Base-by-base conservation (phyloP, 768 basidiomycete species). In the Phylloporus arenicola region DNA sequence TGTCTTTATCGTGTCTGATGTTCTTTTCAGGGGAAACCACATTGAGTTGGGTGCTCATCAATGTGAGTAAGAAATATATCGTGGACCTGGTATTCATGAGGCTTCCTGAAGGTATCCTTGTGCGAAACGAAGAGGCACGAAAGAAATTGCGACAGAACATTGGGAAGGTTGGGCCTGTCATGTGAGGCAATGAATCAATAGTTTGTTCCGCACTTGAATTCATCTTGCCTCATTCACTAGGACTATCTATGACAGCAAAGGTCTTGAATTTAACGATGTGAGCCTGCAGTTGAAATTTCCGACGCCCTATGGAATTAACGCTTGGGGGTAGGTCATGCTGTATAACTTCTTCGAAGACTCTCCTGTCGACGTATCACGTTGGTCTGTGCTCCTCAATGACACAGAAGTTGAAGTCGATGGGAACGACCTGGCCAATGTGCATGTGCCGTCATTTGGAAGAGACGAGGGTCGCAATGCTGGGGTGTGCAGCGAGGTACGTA, bases 11-110 rank as follows among this genome's bases (percentile, higher is more conserved):
- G 4, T 50, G 7, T 42, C 45, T 64, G 40, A 64, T 41, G 16
- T 38, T 33, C 50, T 6, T 38, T 55, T 4, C 35, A 79, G 81
- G 16, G 75, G 74, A 19, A 69, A 68, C 45, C 71, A 62, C 1
- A 74, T 83, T 12, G 79, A 82, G 55, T 80, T 85, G 11, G 85
- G 84, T 0, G 80, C 83, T 0, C 68, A 80, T 13, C 85, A 86
- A 68, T 86, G 85, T 85, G 47, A 46, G 71, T 52, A 17, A 43
- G 0, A 7, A n/a, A 17, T 25, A 12, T 19, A 11, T 27, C 8
- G 10, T 1, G 17, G 20, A 6, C 10, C 25, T 25, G 4, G 25
- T 24, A 6, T 24, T 24, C 24, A 24, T 24, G 31, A 1, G 7
- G 14, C 1, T n/a, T 12, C 14, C 22, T 3, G 3, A 40, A 88